phyloP scores from a whole-genome alignment of 345 rosid species.

The Eucalyptus sp. region DNA sequence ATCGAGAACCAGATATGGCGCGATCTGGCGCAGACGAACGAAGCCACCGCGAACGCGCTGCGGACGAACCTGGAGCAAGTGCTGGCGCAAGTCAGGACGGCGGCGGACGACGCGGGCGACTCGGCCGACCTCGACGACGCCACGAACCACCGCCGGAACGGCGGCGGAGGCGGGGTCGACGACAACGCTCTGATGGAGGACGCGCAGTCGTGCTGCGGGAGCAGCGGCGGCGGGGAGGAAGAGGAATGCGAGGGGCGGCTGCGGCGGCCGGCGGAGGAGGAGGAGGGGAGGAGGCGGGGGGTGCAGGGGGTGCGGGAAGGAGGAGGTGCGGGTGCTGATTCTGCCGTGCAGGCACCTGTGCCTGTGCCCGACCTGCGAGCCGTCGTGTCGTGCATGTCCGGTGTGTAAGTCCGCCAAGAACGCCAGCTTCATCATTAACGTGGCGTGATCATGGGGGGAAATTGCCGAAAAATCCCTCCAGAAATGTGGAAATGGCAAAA shows the following conservation, averaged over 20 bases:
- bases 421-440: not conserved
- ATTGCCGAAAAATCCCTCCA: not conserved
- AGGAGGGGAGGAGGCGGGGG: not conserved
- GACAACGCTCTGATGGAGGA: not conserved
- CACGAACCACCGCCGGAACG: not conserved
- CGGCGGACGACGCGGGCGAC: not conserved
- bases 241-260: not conserved
- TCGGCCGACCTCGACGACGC: not conserved
- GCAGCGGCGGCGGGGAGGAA: not conserved
- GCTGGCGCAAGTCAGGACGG: not conserved
- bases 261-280: not conserved
- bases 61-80: not conserved
- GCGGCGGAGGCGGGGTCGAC: not conserved
- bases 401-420: not conserved
- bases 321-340: slow-evolving; percentile 1
- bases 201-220: slow-evolving; percentile 3
- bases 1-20: slow-evolving; percentile 3
- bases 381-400: not conserved
- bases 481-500: not conserved
- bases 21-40: not conserved
- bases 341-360: slow-evolving; percentile 6
- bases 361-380: not conserved
- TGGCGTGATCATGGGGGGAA: not conserved
- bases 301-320: slow-evolving; percentile 1
- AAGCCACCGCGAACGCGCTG: slow-evolving; percentile 1